phyloP scores from a whole-genome alignment of 805 yeast species.

The Starmerella geochares region DNA sequence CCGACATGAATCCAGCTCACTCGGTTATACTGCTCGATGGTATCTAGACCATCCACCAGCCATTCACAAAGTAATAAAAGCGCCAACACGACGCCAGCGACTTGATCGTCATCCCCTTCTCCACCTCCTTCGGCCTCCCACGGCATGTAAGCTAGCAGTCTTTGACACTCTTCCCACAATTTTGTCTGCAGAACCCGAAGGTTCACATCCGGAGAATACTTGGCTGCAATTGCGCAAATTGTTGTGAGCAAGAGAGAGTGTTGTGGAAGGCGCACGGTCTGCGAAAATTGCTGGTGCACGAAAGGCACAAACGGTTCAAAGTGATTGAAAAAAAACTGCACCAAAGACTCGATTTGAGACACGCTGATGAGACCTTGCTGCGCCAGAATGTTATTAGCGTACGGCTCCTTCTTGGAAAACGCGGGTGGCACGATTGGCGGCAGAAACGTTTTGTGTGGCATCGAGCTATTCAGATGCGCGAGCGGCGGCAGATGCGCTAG shows the following conservation, averaged over 20 bases:
- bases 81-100: slow-evolving; percentile 72
- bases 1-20: slow-evolving; percentile 94
- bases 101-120: slow-evolving; percentile 27
- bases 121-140: slow-evolving; percentile 41
- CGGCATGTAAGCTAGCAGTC: not conserved
- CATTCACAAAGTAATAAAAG: slow-evolving; percentile 82
- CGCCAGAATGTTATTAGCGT: slow-evolving; percentile 28
- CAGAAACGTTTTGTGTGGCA: not conserved
- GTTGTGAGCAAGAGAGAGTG: slow-evolving; percentile 77
- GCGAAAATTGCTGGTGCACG: slow-evolving; percentile 63
- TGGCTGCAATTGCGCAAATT: slow-evolving; percentile 64
- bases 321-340: slow-evolving; percentile 48
- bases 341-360: slow-evolving; percentile 29
- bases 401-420: not conserved
- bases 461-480: not conserved
- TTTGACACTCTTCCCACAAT: slow-evolving; percentile 35
- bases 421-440: not conserved
- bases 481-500: not conserved
- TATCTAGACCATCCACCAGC: slow-evolving; percentile 34
- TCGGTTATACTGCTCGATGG: slow-evolving; percentile 32
- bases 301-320: slow-evolving; percentile 89
- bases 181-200: slow-evolving; percentile 89
- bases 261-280: slow-evolving; percentile 54
- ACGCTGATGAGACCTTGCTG: slow-evolving; percentile 47
- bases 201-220: slow-evolving; percentile 66